phyloP scores from a whole-genome alignment of 345 rosid species.

The Eucalyptus curtisii region DNA sequence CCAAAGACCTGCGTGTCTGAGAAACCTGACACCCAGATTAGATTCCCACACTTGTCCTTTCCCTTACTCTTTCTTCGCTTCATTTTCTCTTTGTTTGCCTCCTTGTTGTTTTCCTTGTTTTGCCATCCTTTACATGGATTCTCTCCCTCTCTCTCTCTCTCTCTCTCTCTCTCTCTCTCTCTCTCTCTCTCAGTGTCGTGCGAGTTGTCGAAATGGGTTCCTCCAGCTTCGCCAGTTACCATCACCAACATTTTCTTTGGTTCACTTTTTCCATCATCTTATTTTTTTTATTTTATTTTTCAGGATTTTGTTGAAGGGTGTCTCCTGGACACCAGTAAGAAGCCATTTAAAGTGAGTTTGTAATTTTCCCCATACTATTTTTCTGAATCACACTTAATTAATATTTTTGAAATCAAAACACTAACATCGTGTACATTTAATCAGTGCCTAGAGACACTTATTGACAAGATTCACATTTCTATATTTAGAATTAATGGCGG shows the following conservation, averaged over 20 bases:
- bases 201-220: background rate
- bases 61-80: background rate
- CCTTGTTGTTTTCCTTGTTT: background rate
- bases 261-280: background rate
- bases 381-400: background rate
- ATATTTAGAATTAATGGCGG: background rate
- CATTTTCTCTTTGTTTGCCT: background rate
- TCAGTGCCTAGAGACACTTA: background rate
- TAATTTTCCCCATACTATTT: background rate
- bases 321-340: background rate
- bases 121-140: background rate
- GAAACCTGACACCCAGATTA: background rate
- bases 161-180: background rate
- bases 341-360: background rate
- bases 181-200: background rate
- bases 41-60: background rate
- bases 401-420: background rate
- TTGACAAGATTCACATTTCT: background rate
- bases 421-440: background rate
- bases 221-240: background rate
- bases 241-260: background rate
- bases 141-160: background rate
- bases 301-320: background rate
- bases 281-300: background rate
- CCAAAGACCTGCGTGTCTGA: background rate